Base-by-base conservation (phyloP, 441 rosid genomes). In the Croton setiger region DNA sequence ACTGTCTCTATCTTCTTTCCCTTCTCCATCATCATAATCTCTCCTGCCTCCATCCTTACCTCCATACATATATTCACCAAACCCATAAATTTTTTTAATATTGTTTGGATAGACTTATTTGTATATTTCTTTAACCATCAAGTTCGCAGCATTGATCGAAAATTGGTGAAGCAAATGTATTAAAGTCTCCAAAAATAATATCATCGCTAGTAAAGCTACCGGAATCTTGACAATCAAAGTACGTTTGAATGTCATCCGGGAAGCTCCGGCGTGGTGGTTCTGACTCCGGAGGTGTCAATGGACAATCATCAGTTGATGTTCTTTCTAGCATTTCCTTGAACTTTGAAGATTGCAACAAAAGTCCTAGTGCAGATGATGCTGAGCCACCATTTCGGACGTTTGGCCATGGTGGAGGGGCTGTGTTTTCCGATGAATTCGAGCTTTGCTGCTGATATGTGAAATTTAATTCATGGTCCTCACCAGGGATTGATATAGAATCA, bases 321-420 rank as follows among this genome's bases (percentile, higher is more conserved):
- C 74, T 79, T 63, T 80, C 85, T 21, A 85, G 17, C 86, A 85
- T 85, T 79, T 85, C 88, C 75, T 85, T 80, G 70, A 82, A 80
- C 71, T 85, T 82, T 3, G 88, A 69, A 18, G 88, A 85, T 60
- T 85, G 86, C 53, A 82, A 49, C 37, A 85, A 37, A 67, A 85
- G 76, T 39, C 86, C 83, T 39, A 85, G 59, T 4, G 86, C 86
- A 2, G 88, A 84, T 4, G 85, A 64, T 20, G 75, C 64, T 5
- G 85, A 45, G 8, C 70, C 64, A 1, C 71, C 51, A 12, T 54
- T 41, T 0, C 33, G 17, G 17, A 17, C 52, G 7, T 23, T 13
- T 0, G 27, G 9, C n/a, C 33, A 15, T 1, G 7, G 54, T 0
- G 68, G 52, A 3, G 73, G 56, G 15, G 39, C 14, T 6, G 44